Base-by-base conservation (phyloP, 2,329 filamentous ascomycete genomes). In the Aspergillus floridensis region DNA sequence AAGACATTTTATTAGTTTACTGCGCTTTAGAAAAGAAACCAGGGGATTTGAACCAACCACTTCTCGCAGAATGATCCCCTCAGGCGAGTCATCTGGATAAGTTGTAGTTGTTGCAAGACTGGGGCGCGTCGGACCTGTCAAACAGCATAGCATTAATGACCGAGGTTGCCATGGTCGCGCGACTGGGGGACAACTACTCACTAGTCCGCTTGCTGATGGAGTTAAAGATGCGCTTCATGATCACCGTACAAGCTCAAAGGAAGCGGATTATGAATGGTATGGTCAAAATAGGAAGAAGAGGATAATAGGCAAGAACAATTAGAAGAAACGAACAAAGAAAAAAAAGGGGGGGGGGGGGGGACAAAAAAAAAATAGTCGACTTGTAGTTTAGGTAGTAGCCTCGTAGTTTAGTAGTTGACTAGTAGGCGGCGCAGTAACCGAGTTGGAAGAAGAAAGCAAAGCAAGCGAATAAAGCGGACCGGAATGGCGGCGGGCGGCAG, bases 51-150 rank as follows among this genome's bases (percentile, higher is more conserved):
- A 12, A 68, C 76, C 49, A 53, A 79, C 77, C 64, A 80, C 66
- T 72, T 79, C 78, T 58, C 65, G 71, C n/a, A 75, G 53, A 22
- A 80, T 63, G 29, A 71, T 68, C 7, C 68, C 72, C 59, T 79
- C 77, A 2, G 77, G 77, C 1, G 76, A 72, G 60, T 76, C 74
- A 52, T 76, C 71, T 8, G 66, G 58, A 55, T 73, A 68, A 24
- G 32, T 3, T 35, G 66, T 61, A 24, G 32, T 16, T 35, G 66
- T 61, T 31, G 68, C 56, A 53, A 62, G 55, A 56, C 59, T 64
- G 22, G 68, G 66, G 38, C 52, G 61, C 52, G 59, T 53, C 48
- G 72, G 65, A 56, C 62, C 72, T 74, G 58, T 49, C 49, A 44
- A n/a, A 44, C 38, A 7, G 47, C 50, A 50, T 24, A 26, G 21